Evolutionary conservation across 2,329 filamentous ascomycete species (phyloP), one percentile per base, ranked within the genome.

Genomic region (Claviceps humidiphila): DNA sequence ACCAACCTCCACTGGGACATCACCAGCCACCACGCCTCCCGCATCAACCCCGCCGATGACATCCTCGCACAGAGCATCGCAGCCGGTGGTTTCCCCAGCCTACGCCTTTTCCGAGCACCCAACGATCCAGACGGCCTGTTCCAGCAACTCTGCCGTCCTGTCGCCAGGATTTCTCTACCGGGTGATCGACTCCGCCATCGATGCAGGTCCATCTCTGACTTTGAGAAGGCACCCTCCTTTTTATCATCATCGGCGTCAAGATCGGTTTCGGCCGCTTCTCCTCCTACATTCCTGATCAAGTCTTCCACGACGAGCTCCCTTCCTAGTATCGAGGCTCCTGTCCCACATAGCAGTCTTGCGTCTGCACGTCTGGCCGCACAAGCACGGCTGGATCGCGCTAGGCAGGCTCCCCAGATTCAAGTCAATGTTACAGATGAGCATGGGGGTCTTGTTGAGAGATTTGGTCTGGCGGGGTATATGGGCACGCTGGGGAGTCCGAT

Each of bases 51-150:
- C 4, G 80, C 83, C 1, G 82, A 85, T 49, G 71, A 74, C 5
- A 78, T 85, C 47, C 72, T 89, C 7, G 80, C 83, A 1, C 72
- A 73, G 53, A 81, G 80, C 59, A 85, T 89, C 57, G 66, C 66
- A 5, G 74, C 76, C 1, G 69, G 70, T 4, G 80, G 80, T 0
- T 87, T 90, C 60, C 85, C 86, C 0, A 63, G 68, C 0, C 72
- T 90, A 9, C 71, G 69, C 9, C 69, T 63, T 1, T 67, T 89
- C 17, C 78, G 85, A 51, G 73, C 80, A 0, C 86, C 84, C 1
- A 80, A 80, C 53, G 86, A 90, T 57, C 77, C 83, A 1, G 77
- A 86, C 5, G 86, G 85, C 26, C 58, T 78, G 7, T 80, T 89
- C 56, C 86, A 90, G 66, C 68, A 72, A 1, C 73, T 89, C 1